Base-by-base conservation (phyloP, 169 alveolate species). In the Plasmodium blacklocki region DNA sequence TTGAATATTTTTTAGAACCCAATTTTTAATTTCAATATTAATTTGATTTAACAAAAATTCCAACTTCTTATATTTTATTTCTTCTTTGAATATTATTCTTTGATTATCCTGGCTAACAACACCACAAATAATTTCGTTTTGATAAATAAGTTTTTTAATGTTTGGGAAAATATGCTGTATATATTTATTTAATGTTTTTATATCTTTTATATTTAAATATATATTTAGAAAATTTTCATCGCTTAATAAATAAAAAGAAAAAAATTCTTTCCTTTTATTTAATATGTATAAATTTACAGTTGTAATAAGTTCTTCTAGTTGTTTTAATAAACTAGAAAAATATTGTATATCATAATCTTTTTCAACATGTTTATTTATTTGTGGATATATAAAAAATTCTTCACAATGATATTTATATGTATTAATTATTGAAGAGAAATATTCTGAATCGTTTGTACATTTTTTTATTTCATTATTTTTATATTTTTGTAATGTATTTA, bases 371-470 rank as follows among this genome's bases (percentile, higher is more conserved):
- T 78, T 78, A 32, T 23, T 78, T n/a, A 78, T 15, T 19, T 78
- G 89, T 3, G 89, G 89, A 23, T 78, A 78, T 5, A 78, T 64
- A 19, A 64, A 78, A 50, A 78, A 78, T 2, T 78, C 89, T 78
- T 78, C 89, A 6, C 89, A 78, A 26, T 52, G 23, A 18, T 78
- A 19, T 43, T 78, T 78, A 60, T 78, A 78, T 15, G 29, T 78
- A 11, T 23, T 58, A 47, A 78, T 70, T 1, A 50, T 15, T 0
- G 23, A 6, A 14, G 64, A 56, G n/a, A 32, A 26, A 4, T 21
- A 23, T 7, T 59, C 32, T 2, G 23, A 8, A 52, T 74, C 88
- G 15, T 78, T 78, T 32, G 43, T 14, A 52, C 26, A n/a, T 43
- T 78, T 78, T 23, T 78, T 78, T 59, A 78, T 6, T 15, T 78